Percentiles rank a stretch among this genome's conserved stretches.
These are phyloP conservation scores for Aspergillus japonicus DNA, from an alignment of 2,329 filamentous ascomycete species.

Conservation along the genomic window DNA sequence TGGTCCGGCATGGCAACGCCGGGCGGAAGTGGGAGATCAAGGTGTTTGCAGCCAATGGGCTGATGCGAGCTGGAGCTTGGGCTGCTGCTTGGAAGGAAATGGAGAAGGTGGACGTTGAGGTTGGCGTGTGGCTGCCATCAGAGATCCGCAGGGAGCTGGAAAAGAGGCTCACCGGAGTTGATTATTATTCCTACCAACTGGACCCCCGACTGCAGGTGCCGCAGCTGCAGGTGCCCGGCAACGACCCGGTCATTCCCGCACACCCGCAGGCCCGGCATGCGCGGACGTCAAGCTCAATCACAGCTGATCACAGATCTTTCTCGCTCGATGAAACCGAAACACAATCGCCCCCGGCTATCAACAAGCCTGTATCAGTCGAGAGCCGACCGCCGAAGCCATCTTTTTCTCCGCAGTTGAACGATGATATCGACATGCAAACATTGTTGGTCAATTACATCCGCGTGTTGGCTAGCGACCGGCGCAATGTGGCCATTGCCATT, in stretches of 20 bases:
- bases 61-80: constrained; percentile 92
- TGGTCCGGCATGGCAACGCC: constrained; percentile 47
- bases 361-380: constrained; percentile 8
- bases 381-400: neutral
- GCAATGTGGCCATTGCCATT: constrained; percentile 53
- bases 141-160: constrained; percentile 54
- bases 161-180: constrained; percentile 42
- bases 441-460: constrained; percentile 55
- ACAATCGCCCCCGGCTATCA: neutral
- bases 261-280: neutral
- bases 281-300: neutral
- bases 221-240: constrained; percentile 15
- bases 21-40: constrained; percentile 66
- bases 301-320: neutral
- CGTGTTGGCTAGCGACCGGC: constrained; percentile 52
- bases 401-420: constrained; percentile 9
- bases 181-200: constrained; percentile 23
- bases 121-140: constrained; percentile 67
- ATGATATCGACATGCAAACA: constrained; percentile 52
- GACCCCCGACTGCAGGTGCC: constrained; percentile 16
- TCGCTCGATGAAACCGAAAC: neutral
- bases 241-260: constrained; percentile 12
- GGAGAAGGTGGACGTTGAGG: constrained; percentile 95
- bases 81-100: constrained; percentile 93
- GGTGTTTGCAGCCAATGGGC: constrained; percentile 89